These are phyloP conservation scores for Talaromyces sp. DNA, from an alignment of 2,329 filamentous ascomycete genomes.

Conservation along the genomic window DNA sequence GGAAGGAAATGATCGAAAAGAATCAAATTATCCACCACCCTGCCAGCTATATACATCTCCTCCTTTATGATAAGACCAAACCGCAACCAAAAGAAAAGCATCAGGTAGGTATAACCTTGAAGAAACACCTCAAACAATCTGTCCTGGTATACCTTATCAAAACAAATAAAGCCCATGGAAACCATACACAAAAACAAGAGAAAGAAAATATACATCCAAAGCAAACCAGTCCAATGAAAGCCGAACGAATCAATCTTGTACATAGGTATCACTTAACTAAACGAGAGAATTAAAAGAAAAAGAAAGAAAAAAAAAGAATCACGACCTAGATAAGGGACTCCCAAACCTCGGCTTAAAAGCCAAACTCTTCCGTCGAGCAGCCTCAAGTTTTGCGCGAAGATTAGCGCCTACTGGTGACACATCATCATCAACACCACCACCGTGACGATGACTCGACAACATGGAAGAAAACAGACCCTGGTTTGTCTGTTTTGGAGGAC, in stretches of 20 bases:
- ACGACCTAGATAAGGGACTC: constrained; percentile 54
- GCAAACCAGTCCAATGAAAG: neutral
- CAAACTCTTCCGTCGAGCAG: constrained; percentile 69
- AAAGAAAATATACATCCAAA: neutral
- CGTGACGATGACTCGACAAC: neutral
- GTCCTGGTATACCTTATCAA: too few species aligned
- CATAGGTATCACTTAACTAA: constrained; percentile 2
- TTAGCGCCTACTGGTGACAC: constrained; percentile 22
- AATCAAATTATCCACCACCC: too few species aligned
- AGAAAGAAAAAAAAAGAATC: neutral
- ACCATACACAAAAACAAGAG: neutral
- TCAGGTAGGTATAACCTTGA: too few species aligned
- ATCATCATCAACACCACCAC: neutral
- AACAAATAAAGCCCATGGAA: neutral
- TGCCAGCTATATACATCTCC: too few species aligned
- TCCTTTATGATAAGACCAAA: too few species aligned
- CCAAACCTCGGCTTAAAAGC: constrained; percentile 71
- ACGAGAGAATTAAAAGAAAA: neutral
- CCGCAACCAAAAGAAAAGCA: too few species aligned
- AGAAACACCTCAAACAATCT: neutral
- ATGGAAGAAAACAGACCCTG: constrained; percentile 36
- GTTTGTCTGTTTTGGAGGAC: constrained; percentile 49
- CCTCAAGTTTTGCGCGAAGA: constrained; percentile 60
- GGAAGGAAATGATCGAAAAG: too few species aligned
- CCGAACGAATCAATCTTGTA: neutral